These are phyloP conservation scores for Thelonectria olida DNA, from an alignment of 2,329 filamentous ascomycete genomes.

Conservation along the genomic window DNA sequence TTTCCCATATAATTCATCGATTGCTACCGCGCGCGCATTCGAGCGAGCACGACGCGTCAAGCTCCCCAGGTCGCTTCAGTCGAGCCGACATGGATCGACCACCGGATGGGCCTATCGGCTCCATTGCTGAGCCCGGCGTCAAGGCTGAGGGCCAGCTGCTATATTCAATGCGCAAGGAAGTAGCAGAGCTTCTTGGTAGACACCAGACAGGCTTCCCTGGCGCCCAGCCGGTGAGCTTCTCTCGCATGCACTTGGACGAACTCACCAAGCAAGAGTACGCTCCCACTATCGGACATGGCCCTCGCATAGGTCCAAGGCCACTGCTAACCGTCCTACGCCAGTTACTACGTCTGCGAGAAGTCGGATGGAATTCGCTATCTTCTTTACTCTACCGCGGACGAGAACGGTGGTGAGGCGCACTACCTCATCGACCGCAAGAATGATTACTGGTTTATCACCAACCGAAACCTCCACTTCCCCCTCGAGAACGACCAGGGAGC, in stretches of 20 bases:
- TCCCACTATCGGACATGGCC: neutral
- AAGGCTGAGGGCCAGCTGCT: slow-evolving; percentile 71
- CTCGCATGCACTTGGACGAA: slow-evolving; percentile 82
- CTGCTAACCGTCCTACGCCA: slow-evolving; percentile 43
- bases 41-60: slow-evolving; percentile 1
- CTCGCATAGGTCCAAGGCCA: neutral
- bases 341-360: slow-evolving; percentile 98
- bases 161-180: slow-evolving; percentile 72
- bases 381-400: slow-evolving; percentile 83
- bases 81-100: slow-evolving; percentile 41
- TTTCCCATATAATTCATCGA: slow-evolving; percentile 2
- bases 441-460: slow-evolving; percentile 88
- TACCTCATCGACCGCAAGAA: slow-evolving; percentile 98
- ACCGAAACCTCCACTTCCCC: slow-evolving; percentile 80
- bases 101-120: slow-evolving; percentile 51
- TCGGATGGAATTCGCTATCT: slow-evolving; percentile 96
- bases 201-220: slow-evolving; percentile 79
- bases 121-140: slow-evolving; percentile 70
- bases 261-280: slow-evolving; percentile 79
- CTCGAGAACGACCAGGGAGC: slow-evolving; percentile 68
- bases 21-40: neutral
- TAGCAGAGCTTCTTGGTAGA: slow-evolving; percentile 79
- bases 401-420: slow-evolving; percentile 71
- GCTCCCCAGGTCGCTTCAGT: neutral
- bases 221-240: slow-evolving; percentile 94